Evolutionary conservation across 345 rosid genomes (phyloP), one percentile per base, ranked within the genome.

Genomic region (Streptanthus diversifolius): DNA sequence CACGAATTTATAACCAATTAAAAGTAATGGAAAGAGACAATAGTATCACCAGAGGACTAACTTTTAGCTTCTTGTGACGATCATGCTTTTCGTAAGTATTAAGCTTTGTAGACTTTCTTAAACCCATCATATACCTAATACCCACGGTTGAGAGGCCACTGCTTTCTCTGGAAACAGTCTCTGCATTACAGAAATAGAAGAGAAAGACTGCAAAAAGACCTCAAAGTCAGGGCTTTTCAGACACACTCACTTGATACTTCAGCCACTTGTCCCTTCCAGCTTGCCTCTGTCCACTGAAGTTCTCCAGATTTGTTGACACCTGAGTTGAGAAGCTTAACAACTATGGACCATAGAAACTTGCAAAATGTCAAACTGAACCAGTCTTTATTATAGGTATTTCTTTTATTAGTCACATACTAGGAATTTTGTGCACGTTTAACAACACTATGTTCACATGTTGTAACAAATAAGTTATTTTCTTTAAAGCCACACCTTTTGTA

Each of bases 81-180:
- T 74, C 83, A 71, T 61, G 80, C 79, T 82, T 3, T 35, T 35
- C 12, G 3, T 9, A 35, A 35, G 39, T 8, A 9, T 35, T 35
- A 9, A 35, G 39, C 11, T 52, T 84, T 48, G 80, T 18, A 35
- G 86, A 79, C 82, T 81, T 85, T 83, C 81, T 80, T 58, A 82
- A 66, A 70, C 86, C 80, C 84, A 81, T 75, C 87, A 80, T 82
- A 82, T 83, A 86, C 82, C 74, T 83, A 69, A 80, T 74, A 45
- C 85, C 87, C 61, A 68, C 73, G 37, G 68, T 70, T 25, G 85
- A 39, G 57, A 57, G 59, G 41, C 77, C 85, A 77, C 63, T 73
- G 78, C 45, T 76, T 75, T 81, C 82, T 35, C 77, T 57, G 24
- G 57, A 6, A 80, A 15, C 71, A 61, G 68, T 66, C 68, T 81